phyloP scores from a whole-genome alignment of 805 yeast genomes.

The Yarrowia deformans region DNA sequence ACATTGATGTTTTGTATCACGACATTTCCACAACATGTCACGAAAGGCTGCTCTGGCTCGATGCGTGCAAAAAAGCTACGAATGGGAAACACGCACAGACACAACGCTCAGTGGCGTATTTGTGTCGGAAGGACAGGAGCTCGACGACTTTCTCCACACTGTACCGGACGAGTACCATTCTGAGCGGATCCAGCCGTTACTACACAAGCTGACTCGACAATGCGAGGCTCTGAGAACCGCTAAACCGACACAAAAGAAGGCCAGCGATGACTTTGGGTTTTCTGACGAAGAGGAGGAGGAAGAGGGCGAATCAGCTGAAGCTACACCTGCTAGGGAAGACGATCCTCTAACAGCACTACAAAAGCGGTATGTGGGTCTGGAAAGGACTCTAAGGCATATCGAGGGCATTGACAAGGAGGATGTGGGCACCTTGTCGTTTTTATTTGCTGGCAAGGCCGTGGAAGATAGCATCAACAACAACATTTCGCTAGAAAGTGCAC shows the following conservation, averaged over 20 bases:
- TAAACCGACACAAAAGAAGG: background rate
- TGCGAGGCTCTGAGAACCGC: conserved; percentile 1
- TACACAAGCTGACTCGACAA: background rate
- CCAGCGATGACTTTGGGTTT: conserved; percentile 20
- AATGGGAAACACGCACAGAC: conserved; percentile 37
- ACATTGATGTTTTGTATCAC: background rate
- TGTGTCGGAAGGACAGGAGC: conserved; percentile 17
- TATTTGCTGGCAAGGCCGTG: conserved; percentile 29
- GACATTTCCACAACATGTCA: background rate
- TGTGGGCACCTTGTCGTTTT: conserved; percentile 8
- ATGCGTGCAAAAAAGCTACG: conserved; percentile 24
- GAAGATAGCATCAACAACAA: conserved; percentile 22
- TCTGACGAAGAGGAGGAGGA: conserved; percentile 23
- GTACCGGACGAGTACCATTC: conserved; percentile 11
- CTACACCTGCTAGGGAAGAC: background rate
- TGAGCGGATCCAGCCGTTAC: conserved; percentile 5
- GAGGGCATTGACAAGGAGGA: conserved; percentile 11
- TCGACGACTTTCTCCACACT: conserved; percentile 23
- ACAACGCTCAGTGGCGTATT: conserved; percentile 30
- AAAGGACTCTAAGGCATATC: background rate
- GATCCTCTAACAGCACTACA: conserved; percentile 1
- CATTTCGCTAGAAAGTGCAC: background rate
- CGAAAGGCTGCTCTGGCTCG: background rate
- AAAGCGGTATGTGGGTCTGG: conserved; percentile 2
- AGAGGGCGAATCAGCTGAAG: background rate